Base-by-base conservation (phyloP, 495 filamentous ascomycete species). In the Aspergillus indologenus region DNA sequence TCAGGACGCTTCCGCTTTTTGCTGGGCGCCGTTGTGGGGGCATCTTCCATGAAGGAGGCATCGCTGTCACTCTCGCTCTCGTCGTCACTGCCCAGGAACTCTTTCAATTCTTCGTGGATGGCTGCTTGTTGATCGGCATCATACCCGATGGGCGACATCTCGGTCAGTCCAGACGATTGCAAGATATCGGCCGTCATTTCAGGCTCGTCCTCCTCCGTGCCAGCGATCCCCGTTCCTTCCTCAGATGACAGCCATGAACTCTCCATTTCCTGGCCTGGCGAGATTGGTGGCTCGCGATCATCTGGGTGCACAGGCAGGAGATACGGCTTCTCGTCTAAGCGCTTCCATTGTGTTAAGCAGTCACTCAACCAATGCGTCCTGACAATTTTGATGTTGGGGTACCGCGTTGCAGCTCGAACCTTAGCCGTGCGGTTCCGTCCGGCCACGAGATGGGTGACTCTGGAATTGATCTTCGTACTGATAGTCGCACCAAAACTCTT, bases 311-410 rank as follows among this genome's bases (percentile, higher is more conserved):
- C 75, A 12, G 80, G 69, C 29, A 91, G 70, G 14, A 91, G 71
- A 66, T 95, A 98, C 0, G 85, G 84, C 4, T 78, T 79, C 68
- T 96, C 92, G 24, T 90, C 83, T 19, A 90, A 74, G 53, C 81
- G 86, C 52, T 77, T 75, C 92, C 93, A 98, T 63, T 84, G 84
- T 3, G 82, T 85, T 55, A 97, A 83, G 31, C 83, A 91, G 57
- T 92, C 88, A 26, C 86, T 76, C 29, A 99, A 83, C 94, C 94
- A 99, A 62, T 90, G 87, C 26, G 88, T 88, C 59, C 84, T 88
- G 53, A 99, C 93, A 51, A 99, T 92, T 68, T 91, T 90, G 72
- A 98, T 86, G 4, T 84, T 83, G 14, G 85, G 83, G 19, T 84
- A 84, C 22, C 85, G 81, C 15, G 82, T 79, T 6, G 94, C 94